Evolutionary conservation across 352 stramenopile species (phyloP), one percentile per base, ranked within the genome.

Genomic region (Phytopythium delawarense): DNA sequence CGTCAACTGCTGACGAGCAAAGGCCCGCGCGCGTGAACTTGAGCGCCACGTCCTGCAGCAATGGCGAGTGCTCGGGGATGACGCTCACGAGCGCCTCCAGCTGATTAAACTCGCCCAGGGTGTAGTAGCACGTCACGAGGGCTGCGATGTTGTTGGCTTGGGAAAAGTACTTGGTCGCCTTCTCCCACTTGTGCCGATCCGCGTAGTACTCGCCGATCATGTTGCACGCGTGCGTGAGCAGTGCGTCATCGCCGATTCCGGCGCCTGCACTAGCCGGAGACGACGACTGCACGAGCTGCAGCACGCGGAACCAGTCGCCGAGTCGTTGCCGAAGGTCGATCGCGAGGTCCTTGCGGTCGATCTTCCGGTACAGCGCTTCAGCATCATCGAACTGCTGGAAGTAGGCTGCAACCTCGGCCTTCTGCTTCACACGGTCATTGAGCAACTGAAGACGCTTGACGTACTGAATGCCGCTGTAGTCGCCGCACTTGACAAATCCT

Each of bases 401-500:
- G 67, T 95, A 97, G 6, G 81, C 86, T 13, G 81, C 81, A 37
- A 97, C 87, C 64, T 98, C 91, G 6, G 94, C 94, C 37, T 92
- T 88, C 64, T 97, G 88, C 71, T 98, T 98, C 48, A 94, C 79
- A 48, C 87, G 86, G 65, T 98, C 93, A 30, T 94, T 87, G 21
- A 98, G 77, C 23, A 88, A 59, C 32, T 89, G 74, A 21, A 98
- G 66, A 0, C 88, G 73, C 62, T 98, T 97, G 45, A 98, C 90
- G 62, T 97, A 96, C 65, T 97, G 89, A 34, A 98, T 96, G 30
- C 92, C 94, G 37, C 79, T 85, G 70, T 98, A 98, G 70, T 98
- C 91, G 11, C 64, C 75, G 59, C 88, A 96, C 59, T 95, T 88
- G 57, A 98, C 92, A 62, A 97, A 98, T 12, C 88, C 89, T 30